Conservation (phyloP, 2,329 filamentous ascomycete genomes). For the Hypomyces rosellus region DNA sequence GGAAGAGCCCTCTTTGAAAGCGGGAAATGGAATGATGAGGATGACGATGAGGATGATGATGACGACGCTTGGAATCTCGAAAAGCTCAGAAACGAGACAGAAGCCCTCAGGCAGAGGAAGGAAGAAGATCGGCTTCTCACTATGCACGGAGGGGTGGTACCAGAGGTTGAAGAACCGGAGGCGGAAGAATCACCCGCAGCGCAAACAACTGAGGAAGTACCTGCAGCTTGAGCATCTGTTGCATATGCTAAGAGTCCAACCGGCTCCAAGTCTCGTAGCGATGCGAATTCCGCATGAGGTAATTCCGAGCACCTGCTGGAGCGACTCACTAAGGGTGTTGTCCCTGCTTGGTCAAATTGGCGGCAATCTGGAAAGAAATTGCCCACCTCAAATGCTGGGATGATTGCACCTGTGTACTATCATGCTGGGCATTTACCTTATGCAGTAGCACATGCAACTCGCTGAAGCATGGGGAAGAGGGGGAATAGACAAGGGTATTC, state of each 20-base stretch:
- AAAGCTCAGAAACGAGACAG: constrained; percentile 77
- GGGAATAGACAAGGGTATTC: background rate
- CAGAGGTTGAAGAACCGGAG: background rate
- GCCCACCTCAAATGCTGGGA: too few species aligned
- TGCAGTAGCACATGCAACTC: constrained; percentile 5
- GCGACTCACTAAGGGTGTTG: constrained; percentile 4
- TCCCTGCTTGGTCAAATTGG: constrained; percentile 4
- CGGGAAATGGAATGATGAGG: constrained; percentile 76
- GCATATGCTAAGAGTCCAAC: constrained; percentile 1
- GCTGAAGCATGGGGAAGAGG: constrained; percentile 3
- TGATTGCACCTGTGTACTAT: too few species aligned
- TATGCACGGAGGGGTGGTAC: constrained; percentile 19
- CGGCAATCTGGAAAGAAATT: too few species aligned
- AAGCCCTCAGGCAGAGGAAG: constrained; percentile 63
- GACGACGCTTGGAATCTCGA: constrained; percentile 74
- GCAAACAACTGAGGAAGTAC: constrained; percentile 9
- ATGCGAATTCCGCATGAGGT: constrained; percentile 14
- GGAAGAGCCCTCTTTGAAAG: constrained; percentile 94
- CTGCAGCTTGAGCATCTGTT: constrained; percentile 13
- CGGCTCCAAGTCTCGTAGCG: constrained; percentile 1
- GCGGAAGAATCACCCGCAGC: constrained; percentile 1
- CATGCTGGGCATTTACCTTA: too few species aligned
- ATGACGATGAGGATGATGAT: constrained; percentile 59
- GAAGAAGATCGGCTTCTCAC: constrained; percentile 63
- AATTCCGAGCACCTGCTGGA: constrained; percentile 22